Percentiles rank a stretch among this genome's conserved stretches.
These are phyloP conservation scores for Colletotrichum eremochloae DNA, from an alignment of 2,329 filamentous ascomycete genomes.

Conservation along the genomic window DNA sequence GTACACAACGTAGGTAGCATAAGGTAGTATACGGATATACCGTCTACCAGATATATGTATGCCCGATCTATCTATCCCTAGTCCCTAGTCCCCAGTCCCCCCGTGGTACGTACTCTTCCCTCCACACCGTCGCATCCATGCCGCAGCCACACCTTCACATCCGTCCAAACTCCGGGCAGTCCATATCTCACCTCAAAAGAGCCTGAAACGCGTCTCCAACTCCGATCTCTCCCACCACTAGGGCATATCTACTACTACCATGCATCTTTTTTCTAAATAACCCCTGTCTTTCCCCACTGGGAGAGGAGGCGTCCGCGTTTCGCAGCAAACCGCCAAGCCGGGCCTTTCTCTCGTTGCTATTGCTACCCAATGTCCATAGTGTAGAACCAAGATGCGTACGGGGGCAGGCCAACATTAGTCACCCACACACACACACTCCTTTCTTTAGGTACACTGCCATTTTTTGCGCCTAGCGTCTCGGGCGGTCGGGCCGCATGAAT, in stretches of 20 bases:
- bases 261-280: not conserved
- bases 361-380: not conserved
- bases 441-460: not conserved
- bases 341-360: not conserved
- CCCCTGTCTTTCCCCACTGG: not conserved
- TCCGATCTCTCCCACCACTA: not conserved
- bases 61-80: too few species aligned
- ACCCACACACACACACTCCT: too few species aligned
- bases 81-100: too few species aligned
- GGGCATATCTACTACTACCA: too few species aligned
- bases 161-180: not conserved
- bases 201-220: constrained; percentile 22
- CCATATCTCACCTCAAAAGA: not conserved
- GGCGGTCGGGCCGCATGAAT: not conserved
- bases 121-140: too few species aligned
- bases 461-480: not conserved
- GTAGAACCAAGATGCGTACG: too few species aligned
- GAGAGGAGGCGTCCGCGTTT: not conserved
- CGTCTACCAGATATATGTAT: too few species aligned
- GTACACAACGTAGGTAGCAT: too few species aligned
- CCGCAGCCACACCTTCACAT: not conserved
- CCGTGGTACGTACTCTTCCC: too few species aligned
- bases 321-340: constrained; percentile 4
- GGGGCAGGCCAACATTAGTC: too few species aligned
- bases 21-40: too few species aligned